Percentiles rank a stretch among this genome's conserved stretches.
These are phyloP conservation scores for Monosporozyma servazzii DNA, from an alignment of 805 yeast species.

Conservation along the genomic window DNA sequence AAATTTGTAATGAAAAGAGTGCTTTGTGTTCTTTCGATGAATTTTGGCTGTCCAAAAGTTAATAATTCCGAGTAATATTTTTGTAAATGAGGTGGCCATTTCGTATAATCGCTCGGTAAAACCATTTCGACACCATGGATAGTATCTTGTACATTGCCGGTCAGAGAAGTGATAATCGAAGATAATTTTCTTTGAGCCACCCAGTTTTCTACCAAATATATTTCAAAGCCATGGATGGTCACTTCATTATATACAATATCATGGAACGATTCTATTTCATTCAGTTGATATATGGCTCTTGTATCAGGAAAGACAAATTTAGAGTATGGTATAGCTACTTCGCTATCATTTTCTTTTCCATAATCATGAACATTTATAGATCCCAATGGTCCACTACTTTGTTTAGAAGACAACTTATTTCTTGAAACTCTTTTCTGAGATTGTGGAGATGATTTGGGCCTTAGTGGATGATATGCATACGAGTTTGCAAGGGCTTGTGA, in stretches of 20 bases:
- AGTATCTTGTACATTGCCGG: slow-evolving; percentile 66
- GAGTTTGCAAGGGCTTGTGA: slow-evolving; percentile 6
- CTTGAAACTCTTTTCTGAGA: neutral
- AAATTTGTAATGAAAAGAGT: slow-evolving; percentile 70
- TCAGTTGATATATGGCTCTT: slow-evolving; percentile 42
- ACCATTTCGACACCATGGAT: slow-evolving; percentile 54
- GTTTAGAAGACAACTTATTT: neutral
- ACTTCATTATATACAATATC: slow-evolving; percentile 39
- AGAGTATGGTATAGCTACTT: neutral
- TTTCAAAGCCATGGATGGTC: slow-evolving; percentile 65
- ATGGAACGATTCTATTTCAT: slow-evolving; percentile 32
- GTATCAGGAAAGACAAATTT: slow-evolving; percentile 47
- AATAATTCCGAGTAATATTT: slow-evolving; percentile 58
- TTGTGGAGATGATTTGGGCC: neutral
- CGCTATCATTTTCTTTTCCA: neutral
- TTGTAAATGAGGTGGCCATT: slow-evolving; percentile 39
- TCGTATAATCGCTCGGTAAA: slow-evolving; percentile 31
- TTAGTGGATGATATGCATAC: neutral
- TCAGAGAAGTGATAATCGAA: slow-evolving; percentile 69
- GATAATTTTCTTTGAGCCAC: slow-evolving; percentile 62
- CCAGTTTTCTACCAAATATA: slow-evolving; percentile 94
- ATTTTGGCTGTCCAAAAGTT: slow-evolving; percentile 57
- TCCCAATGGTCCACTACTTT: neutral
- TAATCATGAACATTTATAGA: slow-evolving; percentile 4
- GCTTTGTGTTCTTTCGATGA: slow-evolving; percentile 49